Evolutionary conservation across 2,329 filamentous ascomycete species (phyloP).

Genomic region (Botrytis aclada): DNA sequence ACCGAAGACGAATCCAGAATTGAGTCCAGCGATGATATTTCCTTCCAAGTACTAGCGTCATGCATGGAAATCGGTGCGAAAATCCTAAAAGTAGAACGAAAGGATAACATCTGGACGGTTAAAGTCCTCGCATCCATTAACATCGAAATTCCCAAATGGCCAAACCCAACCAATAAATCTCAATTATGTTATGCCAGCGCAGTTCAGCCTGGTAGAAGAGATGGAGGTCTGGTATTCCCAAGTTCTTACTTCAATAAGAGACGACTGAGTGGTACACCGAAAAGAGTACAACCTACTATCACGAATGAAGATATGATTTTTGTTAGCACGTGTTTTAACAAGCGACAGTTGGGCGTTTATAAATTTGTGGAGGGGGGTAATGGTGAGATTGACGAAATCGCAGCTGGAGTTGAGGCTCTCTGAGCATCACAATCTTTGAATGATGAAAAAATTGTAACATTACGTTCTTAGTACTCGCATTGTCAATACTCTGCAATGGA

Average conservation of each 20-base stretch:
- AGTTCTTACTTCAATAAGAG: conserved; percentile 18
- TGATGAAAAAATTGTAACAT: background rate
- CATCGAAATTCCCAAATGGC: background rate
- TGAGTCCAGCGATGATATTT: conserved; percentile 23
- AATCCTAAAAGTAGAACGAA: conserved; percentile 51
- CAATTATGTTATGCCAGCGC: conserved; percentile 94
- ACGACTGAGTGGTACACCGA: conserved; percentile 7
- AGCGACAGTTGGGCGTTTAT: conserved; percentile 69
- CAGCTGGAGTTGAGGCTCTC: background rate
- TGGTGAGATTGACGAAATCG: background rate
- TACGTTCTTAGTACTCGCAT: background rate
- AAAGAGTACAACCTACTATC: background rate
- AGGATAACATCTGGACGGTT: conserved; percentile 54
- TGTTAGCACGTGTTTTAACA: conserved; percentile 75
- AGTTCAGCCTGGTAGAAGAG: conserved; percentile 45
- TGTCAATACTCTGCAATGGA: background rate
- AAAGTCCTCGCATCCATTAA: conserved; percentile 45
- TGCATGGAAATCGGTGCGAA: conserved; percentile 90
- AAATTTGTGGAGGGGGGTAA: conserved; percentile 30
- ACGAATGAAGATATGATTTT: conserved; percentile 41
- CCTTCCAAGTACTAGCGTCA: conserved; percentile 66
- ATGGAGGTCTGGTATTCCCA: conserved; percentile 17
- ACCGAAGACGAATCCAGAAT: background rate
- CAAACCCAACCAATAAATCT: conserved; percentile 64
- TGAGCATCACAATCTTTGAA: background rate